Evolutionary conservation across 1,284 basidiomycete genomes (phyloP).

Genomic region (Malassezia equina): DNA sequence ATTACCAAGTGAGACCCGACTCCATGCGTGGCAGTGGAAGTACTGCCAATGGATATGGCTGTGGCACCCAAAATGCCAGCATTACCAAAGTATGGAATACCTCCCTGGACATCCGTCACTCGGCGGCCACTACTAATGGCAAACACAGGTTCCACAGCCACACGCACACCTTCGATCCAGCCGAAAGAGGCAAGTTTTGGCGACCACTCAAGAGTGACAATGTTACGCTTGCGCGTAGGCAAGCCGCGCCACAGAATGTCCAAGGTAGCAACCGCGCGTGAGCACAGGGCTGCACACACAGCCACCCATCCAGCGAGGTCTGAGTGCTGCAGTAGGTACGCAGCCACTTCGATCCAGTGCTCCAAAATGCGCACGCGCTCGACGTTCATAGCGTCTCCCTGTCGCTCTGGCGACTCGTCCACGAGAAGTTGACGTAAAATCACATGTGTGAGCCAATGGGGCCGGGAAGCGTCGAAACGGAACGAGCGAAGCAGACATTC

Average conservation of each 20-base stretch:
- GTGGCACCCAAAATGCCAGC: constrained; percentile 15
- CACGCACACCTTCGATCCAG: constrained; percentile 33
- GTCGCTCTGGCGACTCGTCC: constrained; percentile 16
- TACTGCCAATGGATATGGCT: background rate
- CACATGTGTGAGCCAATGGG: constrained; percentile 37
- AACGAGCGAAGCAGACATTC: constrained; percentile 18
- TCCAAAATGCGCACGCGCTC: constrained; percentile 34
- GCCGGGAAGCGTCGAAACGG: constrained; percentile 34
- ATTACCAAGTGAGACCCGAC: background rate
- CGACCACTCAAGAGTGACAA: constrained; percentile 34
- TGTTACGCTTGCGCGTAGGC: constrained; percentile 26
- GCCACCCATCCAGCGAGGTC: constrained; percentile 42
- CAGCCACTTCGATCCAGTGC: constrained; percentile 43
- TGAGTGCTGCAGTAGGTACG: constrained; percentile 24
- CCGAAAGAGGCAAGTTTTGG: constrained; percentile 30
- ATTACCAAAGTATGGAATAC: constrained; percentile 29
- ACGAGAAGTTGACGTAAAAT: constrained; percentile 35
- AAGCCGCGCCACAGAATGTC: constrained; percentile 39
- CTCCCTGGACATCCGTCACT: background rate
- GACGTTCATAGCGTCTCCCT: constrained; percentile 18
- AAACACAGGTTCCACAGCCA: constrained; percentile 20
- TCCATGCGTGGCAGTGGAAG: background rate
- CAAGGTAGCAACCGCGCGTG: constrained; percentile 38
- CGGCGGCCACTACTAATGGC: background rate
- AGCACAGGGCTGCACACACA: constrained; percentile 37